phyloP scores from a whole-genome alignment of 164 flowering plant genomes.

The Aristolochia contorta region DNA sequence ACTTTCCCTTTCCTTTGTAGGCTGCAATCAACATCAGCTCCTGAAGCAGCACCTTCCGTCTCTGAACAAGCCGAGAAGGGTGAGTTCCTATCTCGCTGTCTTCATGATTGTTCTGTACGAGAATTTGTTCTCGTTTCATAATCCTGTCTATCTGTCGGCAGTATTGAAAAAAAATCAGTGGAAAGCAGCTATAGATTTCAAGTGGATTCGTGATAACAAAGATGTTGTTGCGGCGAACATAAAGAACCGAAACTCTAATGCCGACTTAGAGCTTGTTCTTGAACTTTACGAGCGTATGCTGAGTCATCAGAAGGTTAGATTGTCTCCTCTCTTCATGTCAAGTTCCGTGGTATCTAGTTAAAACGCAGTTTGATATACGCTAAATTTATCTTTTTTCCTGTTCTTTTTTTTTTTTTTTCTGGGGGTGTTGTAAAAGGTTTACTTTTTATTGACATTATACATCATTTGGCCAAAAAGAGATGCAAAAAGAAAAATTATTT shows the following conservation, averaged over 20 bases:
- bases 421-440: neutral
- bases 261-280: conserved; percentile 71
- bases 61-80: conserved; percentile 17
- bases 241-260: conserved; percentile 60
- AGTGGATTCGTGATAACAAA: conserved; percentile 85
- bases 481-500: too few species aligned
- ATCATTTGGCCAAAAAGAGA: too few species aligned
- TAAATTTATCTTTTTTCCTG: neutral
- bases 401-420: neutral
- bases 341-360: too few species aligned
- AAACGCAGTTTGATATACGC: too few species aligned
- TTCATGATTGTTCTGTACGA: neutral
- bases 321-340: neutral
- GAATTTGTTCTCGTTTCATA: neutral
- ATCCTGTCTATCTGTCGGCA: conserved; percentile 6
- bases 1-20: conserved; percentile 13
- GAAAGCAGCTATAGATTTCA: conserved; percentile 88
- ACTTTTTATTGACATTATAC: too few species aligned
- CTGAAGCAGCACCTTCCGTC: conserved; percentile 12
- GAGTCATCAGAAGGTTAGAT: conserved; percentile 70
- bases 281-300: conserved; percentile 54
- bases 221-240: conserved; percentile 62
- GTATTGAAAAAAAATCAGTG: conserved; percentile 59
- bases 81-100: neutral
- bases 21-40: conserved; percentile 23